Percentiles rank a stretch among this genome's conserved stretches.
Conservation (phyloP, 768 basidiomycete genomes). For the Jaapia argillacea region DNA sequence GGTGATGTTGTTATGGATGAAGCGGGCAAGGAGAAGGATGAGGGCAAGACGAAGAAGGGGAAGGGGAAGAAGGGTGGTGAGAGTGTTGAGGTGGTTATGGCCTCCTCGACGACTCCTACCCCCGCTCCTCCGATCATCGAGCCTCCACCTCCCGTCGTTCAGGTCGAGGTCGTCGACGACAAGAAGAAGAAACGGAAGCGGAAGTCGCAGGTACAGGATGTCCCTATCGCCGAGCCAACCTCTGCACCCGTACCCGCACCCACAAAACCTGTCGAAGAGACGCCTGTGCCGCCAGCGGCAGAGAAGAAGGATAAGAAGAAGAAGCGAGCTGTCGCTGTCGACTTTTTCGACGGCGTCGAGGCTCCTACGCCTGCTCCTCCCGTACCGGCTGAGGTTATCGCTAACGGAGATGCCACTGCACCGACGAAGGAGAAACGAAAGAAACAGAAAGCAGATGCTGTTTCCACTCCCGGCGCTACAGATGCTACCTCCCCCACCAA, state of each 20-base stretch:
- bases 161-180: constrained; percentile 1
- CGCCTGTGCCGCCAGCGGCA: constrained; percentile 2
- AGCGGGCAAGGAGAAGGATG: too few relatives aligned
- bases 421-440: constrained; percentile 4
- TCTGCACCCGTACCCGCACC: constrained; percentile 2
- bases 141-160: background rate
- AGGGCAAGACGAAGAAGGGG: too few relatives aligned
- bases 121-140: background rate
- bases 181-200: constrained; percentile 14
- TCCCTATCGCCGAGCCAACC: constrained; percentile 1
- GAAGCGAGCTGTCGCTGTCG: constrained; percentile 13
- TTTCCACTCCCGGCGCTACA: too few relatives aligned
- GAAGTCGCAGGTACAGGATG: constrained; percentile 4
- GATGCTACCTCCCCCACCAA: too few relatives aligned
- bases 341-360: constrained; percentile 15
- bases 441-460: too few relatives aligned
- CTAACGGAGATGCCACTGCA: constrained; percentile 16
- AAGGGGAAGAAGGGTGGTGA: too few relatives aligned
- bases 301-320: constrained; percentile 10
- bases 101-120: background rate
- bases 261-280: constrained; percentile 1
- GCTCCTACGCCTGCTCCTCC: constrained; percentile 3
- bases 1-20: too few relatives aligned
- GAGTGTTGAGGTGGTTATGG: too few relatives aligned
- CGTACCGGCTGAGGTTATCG: constrained; percentile 8